These are phyloP conservation scores for Epichloe typhina DNA, from an alignment of 2,329 filamentous ascomycete genomes.

Conservation along the genomic window DNA sequence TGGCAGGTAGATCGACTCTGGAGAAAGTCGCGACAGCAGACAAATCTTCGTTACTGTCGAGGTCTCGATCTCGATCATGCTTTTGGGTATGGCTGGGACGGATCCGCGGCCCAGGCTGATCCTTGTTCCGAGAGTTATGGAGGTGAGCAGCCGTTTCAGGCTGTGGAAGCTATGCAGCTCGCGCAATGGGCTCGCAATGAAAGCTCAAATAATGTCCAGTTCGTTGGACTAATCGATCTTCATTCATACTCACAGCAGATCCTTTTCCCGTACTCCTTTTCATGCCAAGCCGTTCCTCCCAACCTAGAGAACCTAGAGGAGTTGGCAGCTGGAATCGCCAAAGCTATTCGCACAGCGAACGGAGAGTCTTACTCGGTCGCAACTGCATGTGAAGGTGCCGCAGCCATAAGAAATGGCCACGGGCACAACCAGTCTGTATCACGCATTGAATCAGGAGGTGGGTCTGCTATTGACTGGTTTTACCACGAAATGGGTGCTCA, in stretches of 20 bases:
- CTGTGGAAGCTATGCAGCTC: conserved; percentile 60
- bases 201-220: conserved; percentile 57
- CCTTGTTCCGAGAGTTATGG: conserved; percentile 88
- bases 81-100: conserved; percentile 78
- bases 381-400: conserved; percentile 76
- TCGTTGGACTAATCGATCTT: conserved; percentile 78
- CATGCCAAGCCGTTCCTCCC: conserved; percentile 64
- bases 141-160: conserved; percentile 72
- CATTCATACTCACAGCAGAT: conserved; percentile 95
- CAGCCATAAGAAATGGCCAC: conserved; percentile 20
- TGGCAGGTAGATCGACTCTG: conserved; percentile 87
- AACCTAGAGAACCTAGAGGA: conserved; percentile 88
- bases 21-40: conserved; percentile 87
- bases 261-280: conserved; percentile 82
- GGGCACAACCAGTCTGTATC: conserved; percentile 12
- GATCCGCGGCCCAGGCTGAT: conserved; percentile 49
- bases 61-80: conserved; percentile 83
- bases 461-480: conserved; percentile 88
- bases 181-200: conserved; percentile 76
- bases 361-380: conserved; percentile 65
- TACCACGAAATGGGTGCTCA: conserved; percentile 73
- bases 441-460: conserved; percentile 62
- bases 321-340: conserved; percentile 73
- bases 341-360: conserved; percentile 71
- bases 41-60: conserved; percentile 66